Base-by-base conservation (phyloP, 1,284 basidiomycete species). In the Irpex rosettiformis region DNA sequence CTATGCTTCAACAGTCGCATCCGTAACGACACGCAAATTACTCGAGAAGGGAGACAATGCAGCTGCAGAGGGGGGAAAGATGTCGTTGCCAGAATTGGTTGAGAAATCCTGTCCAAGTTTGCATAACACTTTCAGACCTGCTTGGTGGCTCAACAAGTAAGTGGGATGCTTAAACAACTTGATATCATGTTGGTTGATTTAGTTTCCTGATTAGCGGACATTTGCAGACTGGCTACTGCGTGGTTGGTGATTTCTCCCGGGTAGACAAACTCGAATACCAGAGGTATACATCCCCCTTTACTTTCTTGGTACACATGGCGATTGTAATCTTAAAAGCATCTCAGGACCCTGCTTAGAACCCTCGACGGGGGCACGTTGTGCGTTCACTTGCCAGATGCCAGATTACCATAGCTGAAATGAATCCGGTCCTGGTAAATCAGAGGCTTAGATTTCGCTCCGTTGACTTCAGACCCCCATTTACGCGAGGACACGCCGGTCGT, bases 401-500 rank as follows among this genome's bases (percentile, higher is more conserved):
- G 48, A 48, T 42, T 27, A 40, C 53, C 49, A 60, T 58, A 52
- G 5, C 29, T 24, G 22, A 52, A 55, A 53, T 61, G n/a, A 48
- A 47, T n/a, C 11, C 40, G 28, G n/a, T 30, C 52, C 48, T 56
- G 60, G 16, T 63, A 51, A 40, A 54, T 27, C 58, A 91, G 88
- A 59, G 89, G 87, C 54, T 73, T 93, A 52, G 91, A 93, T 70
- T 87, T 89, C 54, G 75, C 78, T 72, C 91, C 71, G 58, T 87
- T 76, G 45, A 65, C 81, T 18, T 81, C 83, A 63, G 77, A 83
- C 58, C 73, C 76, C 22, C 70, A 75, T 11, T 68, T 90, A 8
- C 72, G 76, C 27, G 78, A 84, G 22, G 82, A 88, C 60, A 82
- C 89, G 1, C 94, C 95, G 3, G 87, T 96, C 45, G 77, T 98